A percentile compares a stretch with the other conserved stretches of the same genome.
phyloP scores from a whole-genome alignment of 1,139 yeast species.

The Candida sanyaensis region DNA sequence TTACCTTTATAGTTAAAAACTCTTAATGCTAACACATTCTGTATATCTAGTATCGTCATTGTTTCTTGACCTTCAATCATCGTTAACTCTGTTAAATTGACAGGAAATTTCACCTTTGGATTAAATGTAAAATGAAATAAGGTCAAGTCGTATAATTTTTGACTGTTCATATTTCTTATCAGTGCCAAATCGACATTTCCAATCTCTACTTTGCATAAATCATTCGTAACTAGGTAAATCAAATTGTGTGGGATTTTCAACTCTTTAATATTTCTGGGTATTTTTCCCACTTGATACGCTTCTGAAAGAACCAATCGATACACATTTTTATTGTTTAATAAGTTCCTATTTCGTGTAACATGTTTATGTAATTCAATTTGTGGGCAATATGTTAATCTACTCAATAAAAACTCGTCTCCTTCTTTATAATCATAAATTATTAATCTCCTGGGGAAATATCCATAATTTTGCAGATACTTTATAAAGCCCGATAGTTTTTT shows the following conservation, averaged over 20 bases:
- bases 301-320: background rate
- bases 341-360: background rate
- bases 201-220: conserved; percentile 1
- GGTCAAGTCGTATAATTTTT: conserved; percentile 3
- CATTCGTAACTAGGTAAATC: background rate
- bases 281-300: background rate
- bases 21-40: conserved; percentile 1
- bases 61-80: conserved; percentile 3
- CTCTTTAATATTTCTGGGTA: conserved; percentile 3
- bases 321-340: background rate
- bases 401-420: background rate
- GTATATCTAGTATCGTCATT: conserved; percentile 2
- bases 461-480: background rate
- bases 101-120: background rate
- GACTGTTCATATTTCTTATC: background rate
- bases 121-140: background rate
- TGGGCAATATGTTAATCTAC: background rate
- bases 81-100: conserved; percentile 2
- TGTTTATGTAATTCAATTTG: background rate
- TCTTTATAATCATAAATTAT: background rate
- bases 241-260: conserved; percentile 1
- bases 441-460: background rate
- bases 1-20: conserved; percentile 11
- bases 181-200: conserved; percentile 1
- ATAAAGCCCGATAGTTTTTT: conserved; percentile 1